phyloP scores from a whole-genome alignment of 2,329 filamentous ascomycete genomes.

The Colletotrichum sp. region DNA sequence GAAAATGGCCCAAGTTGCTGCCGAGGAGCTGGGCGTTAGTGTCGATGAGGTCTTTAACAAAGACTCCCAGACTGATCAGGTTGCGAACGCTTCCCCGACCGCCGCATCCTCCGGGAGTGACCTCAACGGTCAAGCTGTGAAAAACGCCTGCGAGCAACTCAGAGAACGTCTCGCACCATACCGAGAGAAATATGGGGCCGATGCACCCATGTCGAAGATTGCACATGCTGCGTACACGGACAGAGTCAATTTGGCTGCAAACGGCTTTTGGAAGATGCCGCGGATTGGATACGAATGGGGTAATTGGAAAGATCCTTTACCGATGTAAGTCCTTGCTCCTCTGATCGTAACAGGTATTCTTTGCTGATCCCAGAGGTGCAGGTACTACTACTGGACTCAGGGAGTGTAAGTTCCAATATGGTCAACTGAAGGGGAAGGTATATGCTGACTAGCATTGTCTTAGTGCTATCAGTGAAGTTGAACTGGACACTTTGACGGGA shows the following conservation, averaged over 20 bases:
- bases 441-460: neutral
- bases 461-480: neutral
- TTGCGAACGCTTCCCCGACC: neutral
- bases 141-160: neutral
- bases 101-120: neutral
- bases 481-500: neutral
- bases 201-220: neutral
- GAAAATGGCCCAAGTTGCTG: neutral
- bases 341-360: neutral
- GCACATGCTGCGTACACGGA: neutral
- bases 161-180: neutral
- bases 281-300: neutral
- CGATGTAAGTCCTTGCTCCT: neutral
- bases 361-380: neutral
- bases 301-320: neutral
- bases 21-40: neutral
- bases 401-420: neutral
- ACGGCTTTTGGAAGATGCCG: neutral
- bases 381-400: neutral
- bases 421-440: accelerated
- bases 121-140: neutral
- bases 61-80: neutral
- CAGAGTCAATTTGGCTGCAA: neutral
- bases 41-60: neutral
- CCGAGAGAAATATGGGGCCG: neutral